A percentile compares a stretch with the other conserved stretches of the same genome.
Evolutionary conservation across 352 stramenopile species (phyloP).

Genomic region (Pythium volutum): DNA sequence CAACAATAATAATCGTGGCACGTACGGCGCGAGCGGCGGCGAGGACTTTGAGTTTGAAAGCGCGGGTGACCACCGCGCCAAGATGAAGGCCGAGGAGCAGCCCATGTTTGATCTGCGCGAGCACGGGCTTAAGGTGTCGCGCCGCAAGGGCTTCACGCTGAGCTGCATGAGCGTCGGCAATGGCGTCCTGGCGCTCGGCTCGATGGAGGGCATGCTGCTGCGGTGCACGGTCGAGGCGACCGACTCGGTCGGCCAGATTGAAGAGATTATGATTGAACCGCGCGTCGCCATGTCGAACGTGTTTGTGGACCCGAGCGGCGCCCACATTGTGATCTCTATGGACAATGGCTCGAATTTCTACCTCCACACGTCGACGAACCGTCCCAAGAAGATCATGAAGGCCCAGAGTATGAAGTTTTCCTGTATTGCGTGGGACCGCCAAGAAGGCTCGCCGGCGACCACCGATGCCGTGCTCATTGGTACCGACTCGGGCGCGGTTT

Average conservation of each 20-base stretch:
- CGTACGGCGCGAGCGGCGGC: slow-evolving; percentile 31
- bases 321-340: slow-evolving; percentile 82
- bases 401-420: slow-evolving; percentile 72
- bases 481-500: slow-evolving; percentile 74
- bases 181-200: slow-evolving; percentile 77
- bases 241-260: slow-evolving; percentile 61
- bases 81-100: slow-evolving; percentile 63
- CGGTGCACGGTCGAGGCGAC: slow-evolving; percentile 78
- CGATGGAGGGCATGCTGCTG: slow-evolving; percentile 75
- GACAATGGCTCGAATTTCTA: slow-evolving; percentile 89
- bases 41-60: slow-evolving; percentile 84
- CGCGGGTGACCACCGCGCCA: slow-evolving; percentile 38
- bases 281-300: slow-evolving; percentile 78
- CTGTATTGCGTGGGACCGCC: slow-evolving; percentile 80
- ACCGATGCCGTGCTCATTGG: slow-evolving; percentile 77
- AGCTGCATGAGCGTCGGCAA: slow-evolving; percentile 81
- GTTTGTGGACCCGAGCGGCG: slow-evolving; percentile 80
- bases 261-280: slow-evolving; percentile 90
- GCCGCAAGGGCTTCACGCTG: slow-evolving; percentile 82
- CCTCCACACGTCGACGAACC: slow-evolving; percentile 65
- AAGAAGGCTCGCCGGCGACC: slow-evolving; percentile 54
- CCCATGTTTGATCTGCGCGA: slow-evolving; percentile 88
- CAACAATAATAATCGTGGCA: slow-evolving; percentile 9
- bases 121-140: slow-evolving; percentile 81
- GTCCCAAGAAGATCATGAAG: slow-evolving; percentile 87